A percentile compares a stretch with the other conserved stretches of the same genome.
Conservation (phyloP, 2,329 filamentous ascomycete species). For the Stagonosporopsis chrysanthemi region DNA sequence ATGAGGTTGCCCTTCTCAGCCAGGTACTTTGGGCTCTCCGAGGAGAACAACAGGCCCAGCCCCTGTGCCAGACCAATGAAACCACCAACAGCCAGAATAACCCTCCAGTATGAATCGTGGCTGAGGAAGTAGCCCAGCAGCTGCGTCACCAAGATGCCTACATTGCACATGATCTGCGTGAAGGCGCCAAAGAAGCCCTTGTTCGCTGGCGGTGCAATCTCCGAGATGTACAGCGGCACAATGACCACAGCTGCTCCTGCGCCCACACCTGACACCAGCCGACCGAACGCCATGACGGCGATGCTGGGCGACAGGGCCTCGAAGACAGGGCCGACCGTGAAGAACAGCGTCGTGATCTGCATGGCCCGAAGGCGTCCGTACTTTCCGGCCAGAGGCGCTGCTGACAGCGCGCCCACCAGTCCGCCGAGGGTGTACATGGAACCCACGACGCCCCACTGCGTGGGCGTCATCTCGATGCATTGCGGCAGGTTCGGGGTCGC, state of each 20-base stretch:
- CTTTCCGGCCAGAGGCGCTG: slow-evolving; percentile 79
- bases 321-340: slow-evolving; percentile 75
- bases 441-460: slow-evolving; percentile 83
- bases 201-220: slow-evolving; percentile 75
- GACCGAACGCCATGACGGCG: slow-evolving; percentile 72
- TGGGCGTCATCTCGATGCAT: slow-evolving; percentile 88
- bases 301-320: slow-evolving; percentile 77
- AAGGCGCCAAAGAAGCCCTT: slow-evolving; percentile 81
- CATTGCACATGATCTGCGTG: slow-evolving; percentile 93
- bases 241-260: slow-evolving; percentile 91
- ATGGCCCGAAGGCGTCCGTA: slow-evolving; percentile 80
- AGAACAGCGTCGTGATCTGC: slow-evolving; percentile 78
- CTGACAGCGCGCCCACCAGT: slow-evolving; percentile 78
- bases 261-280: slow-evolving; percentile 81
- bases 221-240: slow-evolving; percentile 92
- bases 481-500: slow-evolving; percentile 62
- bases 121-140: slow-evolving; percentile 87
- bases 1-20: slow-evolving; percentile 69
- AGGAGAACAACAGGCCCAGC: slow-evolving; percentile 70
- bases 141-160: slow-evolving; percentile 86
- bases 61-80: slow-evolving; percentile 72
- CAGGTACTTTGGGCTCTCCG: slow-evolving; percentile 90
- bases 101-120: slow-evolving; percentile 78
- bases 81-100: slow-evolving; percentile 79
- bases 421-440: slow-evolving; percentile 93